A percentile compares a stretch with the other conserved stretches of the same genome.
phyloP scores from a whole-genome alignment of 495 filamentous ascomycete species.

The Acidiella bohemica region DNA sequence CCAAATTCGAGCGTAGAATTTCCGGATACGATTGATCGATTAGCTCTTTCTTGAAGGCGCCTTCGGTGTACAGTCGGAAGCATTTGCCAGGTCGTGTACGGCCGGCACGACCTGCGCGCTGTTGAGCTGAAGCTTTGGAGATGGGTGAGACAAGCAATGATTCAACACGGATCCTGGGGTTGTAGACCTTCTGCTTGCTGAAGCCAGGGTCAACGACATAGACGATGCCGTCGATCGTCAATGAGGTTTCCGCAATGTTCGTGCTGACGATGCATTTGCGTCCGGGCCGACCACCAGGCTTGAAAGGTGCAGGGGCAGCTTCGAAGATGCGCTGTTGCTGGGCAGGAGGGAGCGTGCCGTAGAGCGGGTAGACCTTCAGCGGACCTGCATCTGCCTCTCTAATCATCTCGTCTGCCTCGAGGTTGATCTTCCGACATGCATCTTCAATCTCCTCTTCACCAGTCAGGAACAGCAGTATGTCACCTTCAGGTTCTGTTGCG shows the following conservation, averaged over 20 bases:
- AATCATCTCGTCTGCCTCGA: constrained; percentile 84
- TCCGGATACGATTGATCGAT: constrained; percentile 96
- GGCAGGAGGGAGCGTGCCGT: constrained; percentile 78
- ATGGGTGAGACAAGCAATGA: constrained; percentile 92
- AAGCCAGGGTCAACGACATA: constrained; percentile 98
- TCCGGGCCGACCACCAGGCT: constrained; percentile 66
- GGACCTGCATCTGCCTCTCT: constrained; percentile 84
- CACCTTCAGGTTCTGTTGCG: constrained; percentile 78
- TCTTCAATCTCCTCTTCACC: constrained; percentile 99
- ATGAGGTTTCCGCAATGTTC: constrained; percentile 93
- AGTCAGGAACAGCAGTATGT: constrained; percentile 91
- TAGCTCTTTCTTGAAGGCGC: constrained; percentile 93
- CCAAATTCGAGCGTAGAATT: constrained; percentile 83
- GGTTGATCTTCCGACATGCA: constrained; percentile 73
- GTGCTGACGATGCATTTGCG: constrained; percentile 93
- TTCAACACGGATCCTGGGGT: constrained; percentile 89
- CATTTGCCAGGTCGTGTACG: constrained; percentile 94
- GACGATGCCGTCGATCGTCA: constrained; percentile 98
- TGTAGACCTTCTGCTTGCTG: constrained; percentile 99
- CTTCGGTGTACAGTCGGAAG: constrained; percentile 90
- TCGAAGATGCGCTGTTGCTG: constrained; percentile 96
- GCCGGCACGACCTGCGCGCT: constrained; percentile 57
- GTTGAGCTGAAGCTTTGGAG: constrained; percentile 95
- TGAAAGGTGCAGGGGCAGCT: constrained; percentile 58
- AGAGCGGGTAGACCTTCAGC: constrained; percentile 80